Base-by-base conservation (phyloP, 2,329 filamentous ascomycete genomes). In the Trichophyton verrucosum region DNA sequence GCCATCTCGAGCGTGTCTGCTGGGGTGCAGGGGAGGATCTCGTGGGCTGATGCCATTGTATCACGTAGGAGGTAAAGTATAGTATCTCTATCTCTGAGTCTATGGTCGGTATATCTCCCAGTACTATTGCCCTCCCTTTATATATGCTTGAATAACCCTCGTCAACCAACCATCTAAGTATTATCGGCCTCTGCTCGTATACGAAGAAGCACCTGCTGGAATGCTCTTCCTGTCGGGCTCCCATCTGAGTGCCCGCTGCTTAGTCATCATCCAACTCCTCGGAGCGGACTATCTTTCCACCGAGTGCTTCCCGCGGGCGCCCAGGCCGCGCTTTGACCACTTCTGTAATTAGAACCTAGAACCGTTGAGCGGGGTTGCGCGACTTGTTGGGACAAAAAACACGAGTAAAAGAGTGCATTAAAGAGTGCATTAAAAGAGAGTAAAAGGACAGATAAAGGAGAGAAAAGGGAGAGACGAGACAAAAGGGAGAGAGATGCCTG, bases 1-100 rank as follows among this genome's bases (percentile, higher is more conserved):
- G 65, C 63, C 9, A 68, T 60, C 1, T 57, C 49, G 5, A 20
- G 17, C 27, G 42, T 53, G 51, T 68, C 66, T 11, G 60, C 53
- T n/a, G 63, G 22, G 13, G 49, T 15, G n/a, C 61, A 62, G 11
- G 64, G 63, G 15, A 67, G 59, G 36, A 67, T 57, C 17, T 17
- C 20, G 20, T 47, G 3, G 17, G 5, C 3, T 24, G 44, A 9
- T 24, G 44, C 17, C 40, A 44, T 46, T 20, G 11, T 46, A 17
- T 46, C 42, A 13, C 33, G 33, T 11, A 38, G 33, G 33, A 38
- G 33, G 33, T 38, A 24, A 13, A 38, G 33, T 46, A 46, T n/a
- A 46, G 6, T n/a, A 46, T 46, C 42, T 46, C 15, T 46, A 46
- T 46, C n/a, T 38, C 9, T 38, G 33, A 6, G 8, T 38, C 27